These are phyloP conservation scores for Rhizopogon sp. DNA, from an alignment of 768 basidiomycete species.

Conservation along the genomic window DNA sequence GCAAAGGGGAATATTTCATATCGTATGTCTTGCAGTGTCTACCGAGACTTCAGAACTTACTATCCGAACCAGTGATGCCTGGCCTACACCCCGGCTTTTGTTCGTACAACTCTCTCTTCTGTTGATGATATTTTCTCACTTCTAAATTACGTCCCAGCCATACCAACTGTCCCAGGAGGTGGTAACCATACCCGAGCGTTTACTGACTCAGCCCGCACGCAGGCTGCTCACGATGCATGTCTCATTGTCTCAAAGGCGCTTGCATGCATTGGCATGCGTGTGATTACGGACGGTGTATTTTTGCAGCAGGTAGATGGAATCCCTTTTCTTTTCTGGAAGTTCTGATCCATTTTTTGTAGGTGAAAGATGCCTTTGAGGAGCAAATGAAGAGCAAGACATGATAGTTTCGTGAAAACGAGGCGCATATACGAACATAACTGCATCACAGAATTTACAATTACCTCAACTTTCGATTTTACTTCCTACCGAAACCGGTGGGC, in stretches of 20 bases:
- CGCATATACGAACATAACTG: neutral
- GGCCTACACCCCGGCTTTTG: slow-evolving; percentile 68
- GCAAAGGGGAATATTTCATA: slow-evolving; percentile 57
- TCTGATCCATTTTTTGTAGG: slow-evolving; percentile 25
- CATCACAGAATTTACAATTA: neutral
- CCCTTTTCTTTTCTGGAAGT: neutral
- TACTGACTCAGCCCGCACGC: slow-evolving; percentile 54
- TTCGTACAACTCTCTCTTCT: slow-evolving; percentile 10
- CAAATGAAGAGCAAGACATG: slow-evolving; percentile 24
- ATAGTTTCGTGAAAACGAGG: slow-evolving; percentile 1
- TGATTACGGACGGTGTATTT: slow-evolving; percentile 65
- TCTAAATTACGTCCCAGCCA: slow-evolving; percentile 41
- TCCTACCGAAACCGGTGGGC: neutral
- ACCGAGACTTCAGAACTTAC: neutral
- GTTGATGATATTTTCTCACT: neutral
- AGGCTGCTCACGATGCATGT: slow-evolving; percentile 59
- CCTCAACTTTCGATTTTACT: neutral
- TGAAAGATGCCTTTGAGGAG: slow-evolving; percentile 44
- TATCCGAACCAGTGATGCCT: slow-evolving; percentile 43
- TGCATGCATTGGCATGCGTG: slow-evolving; percentile 63
- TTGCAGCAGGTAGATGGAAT: slow-evolving; percentile 41
- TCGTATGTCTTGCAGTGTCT: slow-evolving; percentile 32
- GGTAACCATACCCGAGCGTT: slow-evolving; percentile 79
- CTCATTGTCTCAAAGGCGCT: slow-evolving; percentile 67
- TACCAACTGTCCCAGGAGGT: slow-evolving; percentile 65